These are phyloP conservation scores for Xylaria castorea DNA, from an alignment of 495 filamentous ascomycete species.

Conservation along the genomic window DNA sequence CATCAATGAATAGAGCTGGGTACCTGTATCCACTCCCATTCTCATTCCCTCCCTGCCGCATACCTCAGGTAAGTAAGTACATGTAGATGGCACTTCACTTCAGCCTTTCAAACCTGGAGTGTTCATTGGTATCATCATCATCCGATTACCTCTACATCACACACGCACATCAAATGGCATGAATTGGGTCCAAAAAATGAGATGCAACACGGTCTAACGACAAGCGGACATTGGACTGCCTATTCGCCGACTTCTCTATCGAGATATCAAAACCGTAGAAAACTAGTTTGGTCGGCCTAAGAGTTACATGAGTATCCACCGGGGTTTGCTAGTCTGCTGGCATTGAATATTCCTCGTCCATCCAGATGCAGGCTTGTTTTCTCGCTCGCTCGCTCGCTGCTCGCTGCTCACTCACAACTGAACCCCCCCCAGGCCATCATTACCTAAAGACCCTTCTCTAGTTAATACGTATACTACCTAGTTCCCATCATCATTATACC, in stretches of 20 bases:
- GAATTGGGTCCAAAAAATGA: not conserved
- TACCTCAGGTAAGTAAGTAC: not conserved
- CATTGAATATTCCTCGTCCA: constrained; percentile 26
- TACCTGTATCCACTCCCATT: constrained; percentile 9
- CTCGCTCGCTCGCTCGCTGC: constrained; percentile 4
- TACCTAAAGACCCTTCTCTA: not conserved
- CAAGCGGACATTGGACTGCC: constrained; percentile 15
- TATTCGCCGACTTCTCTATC: constrained; percentile 13
- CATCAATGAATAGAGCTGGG: constrained; percentile 9
- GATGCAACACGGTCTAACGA: constrained; percentile 13
- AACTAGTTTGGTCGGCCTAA: constrained; percentile 24
- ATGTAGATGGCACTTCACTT: not conserved
- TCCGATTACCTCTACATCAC: not conserved
- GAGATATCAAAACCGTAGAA: constrained; percentile 18
- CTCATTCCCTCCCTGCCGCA: not conserved
- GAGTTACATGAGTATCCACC: constrained; percentile 31
- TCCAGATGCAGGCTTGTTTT: not conserved
- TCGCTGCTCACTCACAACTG: not conserved
- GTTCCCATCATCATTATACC: constrained; percentile 2
- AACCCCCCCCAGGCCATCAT: not conserved
- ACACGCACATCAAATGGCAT: not conserved
- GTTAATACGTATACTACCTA: not conserved
- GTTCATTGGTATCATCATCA: constrained; percentile 3
- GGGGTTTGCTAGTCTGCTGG: constrained; percentile 25
- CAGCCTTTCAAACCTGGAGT: constrained; percentile 8